Conservation (phyloP, 331 rosid species). For the Cydonia oblonga region DNA sequence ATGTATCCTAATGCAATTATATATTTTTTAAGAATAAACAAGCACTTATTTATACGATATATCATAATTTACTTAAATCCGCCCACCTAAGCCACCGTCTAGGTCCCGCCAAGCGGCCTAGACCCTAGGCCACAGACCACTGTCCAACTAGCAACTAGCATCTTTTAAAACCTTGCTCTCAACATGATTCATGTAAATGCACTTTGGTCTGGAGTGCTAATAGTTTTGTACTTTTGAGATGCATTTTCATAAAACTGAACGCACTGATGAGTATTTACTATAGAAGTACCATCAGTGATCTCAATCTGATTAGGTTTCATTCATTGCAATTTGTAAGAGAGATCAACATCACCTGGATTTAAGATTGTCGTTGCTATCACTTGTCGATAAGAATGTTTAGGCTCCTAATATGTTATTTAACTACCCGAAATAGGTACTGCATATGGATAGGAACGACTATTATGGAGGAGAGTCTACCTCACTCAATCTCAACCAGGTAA, state of each 20-base stretch:
- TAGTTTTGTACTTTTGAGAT: no score
- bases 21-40: no score
- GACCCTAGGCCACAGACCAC: no score
- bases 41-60: no score
- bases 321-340: neutral
- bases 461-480: constrained; percentile 48
- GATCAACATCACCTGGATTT: no score
- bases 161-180: no score
- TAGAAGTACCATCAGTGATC: neutral
- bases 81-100: fast-evolving
- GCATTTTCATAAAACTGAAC: no score
- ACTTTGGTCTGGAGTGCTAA: no score
- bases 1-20: no score
- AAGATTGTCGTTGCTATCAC: neutral
- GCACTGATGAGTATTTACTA: neutral
- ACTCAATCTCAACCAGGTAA: constrained; percentile 38
- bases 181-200: no score
- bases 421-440: constrained; percentile 26
- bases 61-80: no score
- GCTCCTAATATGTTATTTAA: neutral
- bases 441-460: constrained; percentile 47
- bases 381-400: neutral
- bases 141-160: fast-evolving
- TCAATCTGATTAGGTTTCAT: neutral
- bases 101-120: no score